These are phyloP conservation scores for Rhizopus microsporus DNA, from an alignment of 371 early-diverging fungal genomes.

Conservation along the genomic window DNA sequence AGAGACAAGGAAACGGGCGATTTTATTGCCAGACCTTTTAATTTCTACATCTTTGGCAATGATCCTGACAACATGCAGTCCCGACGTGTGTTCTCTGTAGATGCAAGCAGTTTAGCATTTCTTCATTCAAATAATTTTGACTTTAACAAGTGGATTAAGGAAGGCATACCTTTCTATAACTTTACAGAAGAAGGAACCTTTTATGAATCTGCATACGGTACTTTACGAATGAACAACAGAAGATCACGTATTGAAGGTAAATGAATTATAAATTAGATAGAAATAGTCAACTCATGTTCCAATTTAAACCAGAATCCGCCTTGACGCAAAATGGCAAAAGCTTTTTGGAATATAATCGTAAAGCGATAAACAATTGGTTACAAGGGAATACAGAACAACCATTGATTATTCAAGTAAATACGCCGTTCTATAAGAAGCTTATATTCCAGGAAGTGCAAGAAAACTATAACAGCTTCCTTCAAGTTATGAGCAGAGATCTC, in stretches of 20 bases:
- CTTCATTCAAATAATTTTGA: conserved; percentile 67
- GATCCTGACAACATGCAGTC: conserved; percentile 30
- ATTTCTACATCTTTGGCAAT: conserved; percentile 82
- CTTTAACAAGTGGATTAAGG: conserved; percentile 67
- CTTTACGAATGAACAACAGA: conserved; percentile 11
- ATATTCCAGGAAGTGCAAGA: conserved; percentile 66
- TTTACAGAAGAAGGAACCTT: conserved; percentile 34
- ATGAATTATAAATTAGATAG: not conserved
- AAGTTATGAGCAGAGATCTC: conserved; percentile 35
- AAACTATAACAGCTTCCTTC: conserved; percentile 38
- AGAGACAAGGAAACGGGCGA: conserved; percentile 34
- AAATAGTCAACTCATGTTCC: not conserved
- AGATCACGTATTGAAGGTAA: conserved; percentile 16
- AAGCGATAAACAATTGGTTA: conserved; percentile 36
- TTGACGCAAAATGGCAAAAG: conserved; percentile 14
- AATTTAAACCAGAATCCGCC: conserved; percentile 7
- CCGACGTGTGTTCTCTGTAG: conserved; percentile 61
- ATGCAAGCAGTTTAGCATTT: conserved; percentile 62
- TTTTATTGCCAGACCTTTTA: conserved; percentile 80
- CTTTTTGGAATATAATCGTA: conserved; percentile 20
- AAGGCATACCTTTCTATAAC: conserved; percentile 51
- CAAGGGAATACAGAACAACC: conserved; percentile 31
- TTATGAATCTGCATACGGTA: conserved; percentile 16
- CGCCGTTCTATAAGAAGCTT: conserved; percentile 52
- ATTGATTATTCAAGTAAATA: conserved; percentile 42